Evolutionary conservation across 192 early-diverging fungal species (phyloP), one percentile per base, ranked within the genome.

Genomic region (Thoreauomyces humboldtii): DNA sequence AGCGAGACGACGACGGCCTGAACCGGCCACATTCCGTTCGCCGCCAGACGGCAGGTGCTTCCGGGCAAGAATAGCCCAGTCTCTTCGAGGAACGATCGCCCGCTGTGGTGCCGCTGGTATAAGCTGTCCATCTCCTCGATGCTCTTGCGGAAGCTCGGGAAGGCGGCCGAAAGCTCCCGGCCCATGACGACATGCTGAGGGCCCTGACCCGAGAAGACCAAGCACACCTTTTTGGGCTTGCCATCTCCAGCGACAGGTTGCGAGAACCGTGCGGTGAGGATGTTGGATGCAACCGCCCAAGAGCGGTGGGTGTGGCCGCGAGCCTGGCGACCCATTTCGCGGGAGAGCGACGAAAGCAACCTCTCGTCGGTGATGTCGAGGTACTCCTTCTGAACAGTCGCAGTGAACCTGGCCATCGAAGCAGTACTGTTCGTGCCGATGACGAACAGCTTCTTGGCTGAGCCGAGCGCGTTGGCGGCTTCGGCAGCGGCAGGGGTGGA

Each of bases 161-260:
- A 72, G 5, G n/a, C 35, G 15, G 54, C 47, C 14, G 31, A 44
- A 31, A 72, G 56, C 35, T 52, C 15, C 19, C 50, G 29, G 38
- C 70, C 70, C 70, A 72, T 72, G 12, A 24, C 24, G 24, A 44
- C 22, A 48, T 72, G 65, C 46, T 72, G 70, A 37, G 70, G 70
- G 12, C 70, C 70, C 51, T 72, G 70, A 11, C 70, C 70, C 24
- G 42, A n/a, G 46, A 72, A 72, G 6, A 72, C 70, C 4, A 72
- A 31, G 29, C 43, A 50, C 17, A 70, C 19, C 12, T 15, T 58
- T 32, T 44, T 61, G 41, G 27, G 17, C 25, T 14, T 37, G 53
- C 24, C 31, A 11, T 21, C 14, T 34, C 32, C 31, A 35, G 61
- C 31, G 7, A 45, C 19, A 17, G 44, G 45, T 19, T 7, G 42